These are phyloP conservation scores for Sarcomyxa edulis DNA, from an alignment of 768 basidiomycete species.

Conservation along the genomic window DNA sequence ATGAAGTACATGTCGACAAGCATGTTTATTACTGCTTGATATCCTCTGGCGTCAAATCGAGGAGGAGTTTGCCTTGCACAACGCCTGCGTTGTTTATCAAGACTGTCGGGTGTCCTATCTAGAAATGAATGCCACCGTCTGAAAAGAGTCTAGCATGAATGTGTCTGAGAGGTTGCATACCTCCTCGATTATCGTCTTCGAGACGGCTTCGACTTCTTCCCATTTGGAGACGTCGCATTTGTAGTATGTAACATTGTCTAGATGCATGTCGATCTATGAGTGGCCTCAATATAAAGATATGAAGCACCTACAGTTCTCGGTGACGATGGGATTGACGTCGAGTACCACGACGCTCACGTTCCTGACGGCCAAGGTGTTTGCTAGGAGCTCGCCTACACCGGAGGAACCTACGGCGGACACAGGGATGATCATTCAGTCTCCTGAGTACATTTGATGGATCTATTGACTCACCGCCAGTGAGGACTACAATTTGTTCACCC, in stretches of 20 bases:
- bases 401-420: too few species aligned
- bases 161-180: constrained; percentile 28
- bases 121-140: background rate
- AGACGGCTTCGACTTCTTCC: constrained; percentile 75
- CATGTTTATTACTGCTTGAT: constrained; percentile 76
- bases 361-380: constrained; percentile 79
- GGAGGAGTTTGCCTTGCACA: constrained; percentile 80
- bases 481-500: constrained; percentile 83
- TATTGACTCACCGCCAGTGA: constrained; percentile 74
- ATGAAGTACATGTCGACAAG: background rate
- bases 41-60: constrained; percentile 77
- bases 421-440: constrained; percentile 1
- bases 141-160: background rate
- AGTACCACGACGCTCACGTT: constrained; percentile 83
- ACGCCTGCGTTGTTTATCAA: constrained; percentile 95
- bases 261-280: background rate
- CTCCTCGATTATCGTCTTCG: constrained; percentile 73
- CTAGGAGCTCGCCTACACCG: constrained; percentile 84
- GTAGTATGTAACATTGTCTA: constrained; percentile 81
- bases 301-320: constrained; percentile 63
- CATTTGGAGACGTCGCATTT: constrained; percentile 90
- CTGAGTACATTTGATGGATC: too few species aligned
- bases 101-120: constrained; percentile 88
- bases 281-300: background rate
- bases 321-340: constrained; percentile 72